A percentile compares a stretch with the other conserved stretches of the same genome.
Evolutionary conservation across 306 rosid species (phyloP).

Genomic region (Vigna hirtella): DNA sequence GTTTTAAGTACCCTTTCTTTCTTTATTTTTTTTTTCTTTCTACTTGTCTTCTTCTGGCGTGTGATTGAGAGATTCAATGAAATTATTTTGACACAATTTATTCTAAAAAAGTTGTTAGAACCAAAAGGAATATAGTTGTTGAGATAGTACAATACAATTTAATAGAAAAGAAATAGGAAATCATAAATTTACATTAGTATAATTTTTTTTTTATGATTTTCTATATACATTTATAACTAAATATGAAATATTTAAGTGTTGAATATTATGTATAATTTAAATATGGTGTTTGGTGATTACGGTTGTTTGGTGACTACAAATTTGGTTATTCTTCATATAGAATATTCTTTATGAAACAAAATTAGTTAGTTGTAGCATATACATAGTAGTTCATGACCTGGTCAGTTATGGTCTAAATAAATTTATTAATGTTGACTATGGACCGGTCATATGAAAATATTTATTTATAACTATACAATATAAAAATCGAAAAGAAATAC

Average conservation of each 20-base stretch:
- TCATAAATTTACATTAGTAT: too few species aligned
- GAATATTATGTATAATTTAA: too few species aligned
- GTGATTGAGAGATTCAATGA: not conserved
- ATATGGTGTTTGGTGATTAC: not conserved
- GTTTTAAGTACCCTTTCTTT: constrained; percentile 28
- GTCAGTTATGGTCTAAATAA: not conserved
- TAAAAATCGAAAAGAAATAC: not conserved
- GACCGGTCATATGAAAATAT: not conserved
- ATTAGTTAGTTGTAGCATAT: not conserved
- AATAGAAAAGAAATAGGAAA: not conserved
- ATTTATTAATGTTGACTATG: not conserved
- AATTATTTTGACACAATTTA: not conserved
- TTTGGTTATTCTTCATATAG: not conserved
- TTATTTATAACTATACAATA: not conserved
- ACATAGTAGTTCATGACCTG: not conserved
- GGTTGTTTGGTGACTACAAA: not conserved
- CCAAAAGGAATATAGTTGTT: not conserved
- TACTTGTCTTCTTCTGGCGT: constrained; percentile 17
- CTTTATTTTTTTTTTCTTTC: not conserved
- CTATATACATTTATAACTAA: too few species aligned
- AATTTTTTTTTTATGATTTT: too few species aligned
- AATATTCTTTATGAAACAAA: not conserved
- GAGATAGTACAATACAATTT: not conserved
- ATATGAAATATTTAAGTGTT: too few species aligned
- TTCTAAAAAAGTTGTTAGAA: not conserved